A percentile compares a stretch with the other conserved stretches of the same genome.
Conservation (phyloP, 495 filamentous ascomycete genomes). For the Trichocladium uniseriatum region DNA sequence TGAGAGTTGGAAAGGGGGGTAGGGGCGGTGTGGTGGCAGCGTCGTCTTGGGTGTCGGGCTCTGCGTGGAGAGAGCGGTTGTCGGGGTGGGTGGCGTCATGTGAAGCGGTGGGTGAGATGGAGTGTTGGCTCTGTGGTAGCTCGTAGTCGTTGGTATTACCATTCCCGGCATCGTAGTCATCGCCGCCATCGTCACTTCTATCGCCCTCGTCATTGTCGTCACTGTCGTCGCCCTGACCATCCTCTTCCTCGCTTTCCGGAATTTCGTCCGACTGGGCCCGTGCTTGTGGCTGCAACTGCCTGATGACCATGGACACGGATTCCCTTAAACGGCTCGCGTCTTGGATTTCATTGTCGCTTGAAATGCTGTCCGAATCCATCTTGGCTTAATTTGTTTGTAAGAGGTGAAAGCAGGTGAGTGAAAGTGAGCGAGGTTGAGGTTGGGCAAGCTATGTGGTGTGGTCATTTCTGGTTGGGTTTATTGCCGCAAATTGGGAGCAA, state of each 20-base stretch:
- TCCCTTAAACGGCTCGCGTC: not conserved
- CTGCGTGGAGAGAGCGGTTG: not conserved
- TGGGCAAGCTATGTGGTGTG: no score
- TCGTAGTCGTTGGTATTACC: not conserved
- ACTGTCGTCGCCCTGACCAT: not conserved
- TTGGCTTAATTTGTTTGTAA: not conserved
- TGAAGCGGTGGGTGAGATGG: conserved; percentile 2
- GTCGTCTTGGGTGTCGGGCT: not conserved
- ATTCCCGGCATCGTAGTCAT: not conserved
- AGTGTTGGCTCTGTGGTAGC: not conserved
- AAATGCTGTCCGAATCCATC: conserved; percentile 6
- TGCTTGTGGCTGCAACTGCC: not conserved
- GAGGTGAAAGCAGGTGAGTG: no score
- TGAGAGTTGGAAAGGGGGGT: no score
- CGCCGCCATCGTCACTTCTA: not conserved
- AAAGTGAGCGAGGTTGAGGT: no score
- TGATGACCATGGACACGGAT: conserved; percentile 8
- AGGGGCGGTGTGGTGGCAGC: no score
- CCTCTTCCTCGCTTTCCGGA: conserved; percentile 11
- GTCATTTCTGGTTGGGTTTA: no score
- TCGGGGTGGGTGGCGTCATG: not conserved
- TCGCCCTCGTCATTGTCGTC: not conserved
- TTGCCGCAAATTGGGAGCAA: no score
- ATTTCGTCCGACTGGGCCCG: not conserved
- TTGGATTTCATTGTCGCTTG: not conserved